Evolutionary conservation across 1,284 basidiomycete genomes (phyloP), one percentile per base, ranked within the genome.

Genomic region (Violaceomyces palustris): DNA sequence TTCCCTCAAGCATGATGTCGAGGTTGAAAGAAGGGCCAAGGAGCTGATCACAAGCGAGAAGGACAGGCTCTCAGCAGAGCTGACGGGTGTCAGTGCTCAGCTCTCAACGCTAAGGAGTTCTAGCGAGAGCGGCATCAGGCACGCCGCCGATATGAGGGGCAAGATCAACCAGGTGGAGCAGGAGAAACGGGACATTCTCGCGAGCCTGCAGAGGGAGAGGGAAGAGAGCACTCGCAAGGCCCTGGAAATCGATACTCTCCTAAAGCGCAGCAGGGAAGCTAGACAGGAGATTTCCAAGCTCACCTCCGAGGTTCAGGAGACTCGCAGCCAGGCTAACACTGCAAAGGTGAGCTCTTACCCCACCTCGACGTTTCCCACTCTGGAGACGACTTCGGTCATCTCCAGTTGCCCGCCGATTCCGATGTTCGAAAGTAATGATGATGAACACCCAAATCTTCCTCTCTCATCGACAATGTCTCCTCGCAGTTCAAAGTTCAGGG

Each of bases 401-500:
- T 22, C 28, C 39, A 39, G n/a, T 37, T 8, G 21, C 25, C 9
- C 35, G 19, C 9, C 8, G 3, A 38, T n/a, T n/a, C n/a, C n/a
- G n/a, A n/a, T n/a, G n/a, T n/a, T n/a, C n/a, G n/a, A n/a, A n/a
- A 10, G 4, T 35, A n/a, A 21, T 8, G 24, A 25, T 32, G 14
- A 7, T 41, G 2, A 8, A 9, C 9, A 24, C 22, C 8, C 22
- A 35, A 35, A 17, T 25, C 9, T 12, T 39, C 1, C 38, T 32
- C 14, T 7, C n/a, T 5, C 9, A 17, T 29, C 14, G 7, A 12
- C 40, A 22, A 12, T n/a, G n/a, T n/a, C n/a, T n/a, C n/a, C n/a
- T n/a, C n/a, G n/a, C 61, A 88, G 84, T 89, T 87, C 78, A 87
- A 84, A 74, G 64, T 87, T 46, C 86, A 88, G 44, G 81, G 86